Evolutionary conservation across 495 filamentous ascomycete genomes (phyloP).

Genomic region (Chaetomidium leptoderma): DNA sequence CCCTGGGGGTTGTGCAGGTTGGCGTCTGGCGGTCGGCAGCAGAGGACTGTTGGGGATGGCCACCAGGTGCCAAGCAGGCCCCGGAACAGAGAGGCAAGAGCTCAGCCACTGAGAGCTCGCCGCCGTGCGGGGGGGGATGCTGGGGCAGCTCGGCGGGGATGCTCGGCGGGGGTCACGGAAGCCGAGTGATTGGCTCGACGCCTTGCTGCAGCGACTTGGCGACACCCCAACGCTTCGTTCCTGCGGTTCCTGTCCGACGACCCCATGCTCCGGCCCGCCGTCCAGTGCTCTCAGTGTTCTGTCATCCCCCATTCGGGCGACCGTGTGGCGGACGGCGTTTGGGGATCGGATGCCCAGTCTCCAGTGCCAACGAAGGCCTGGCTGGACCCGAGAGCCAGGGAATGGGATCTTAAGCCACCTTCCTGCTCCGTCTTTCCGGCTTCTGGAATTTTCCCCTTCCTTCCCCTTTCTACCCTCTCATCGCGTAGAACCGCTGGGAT

Average conservation of each 20-base stretch:
- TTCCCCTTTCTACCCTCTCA: slow-evolving; percentile 1
- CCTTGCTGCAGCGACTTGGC: neutral
- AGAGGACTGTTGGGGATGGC: neutral
- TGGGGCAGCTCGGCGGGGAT: too few species aligned
- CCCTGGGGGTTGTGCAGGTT: neutral
- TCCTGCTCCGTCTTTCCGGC: slow-evolving; percentile 8
- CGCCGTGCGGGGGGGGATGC: neutral
- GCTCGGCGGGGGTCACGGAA: neutral
- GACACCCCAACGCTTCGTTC: neutral
- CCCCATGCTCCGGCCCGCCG: neutral
- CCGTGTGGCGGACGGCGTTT: slow-evolving; percentile 11
- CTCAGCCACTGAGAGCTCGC: slow-evolving; percentile 12
- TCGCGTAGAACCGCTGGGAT: slow-evolving; percentile 14
- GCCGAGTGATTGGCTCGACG: neutral
- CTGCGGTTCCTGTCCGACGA: neutral
- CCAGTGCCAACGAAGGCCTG: too few species aligned
- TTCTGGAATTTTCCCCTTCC: slow-evolving; percentile 11
- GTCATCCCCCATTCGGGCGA: neutral
- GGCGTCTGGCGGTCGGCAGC: slow-evolving; percentile 2
- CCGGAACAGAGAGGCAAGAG: neutral
- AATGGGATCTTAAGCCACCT: slow-evolving; percentile 3
- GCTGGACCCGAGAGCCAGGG: neutral
- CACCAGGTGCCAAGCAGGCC: neutral
- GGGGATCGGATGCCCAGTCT: slow-evolving; percentile 9
- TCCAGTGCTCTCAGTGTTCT: neutral